phyloP scores from a whole-genome alignment of 2,329 filamentous ascomycete species.

The Aspergillaceae sp. region DNA sequence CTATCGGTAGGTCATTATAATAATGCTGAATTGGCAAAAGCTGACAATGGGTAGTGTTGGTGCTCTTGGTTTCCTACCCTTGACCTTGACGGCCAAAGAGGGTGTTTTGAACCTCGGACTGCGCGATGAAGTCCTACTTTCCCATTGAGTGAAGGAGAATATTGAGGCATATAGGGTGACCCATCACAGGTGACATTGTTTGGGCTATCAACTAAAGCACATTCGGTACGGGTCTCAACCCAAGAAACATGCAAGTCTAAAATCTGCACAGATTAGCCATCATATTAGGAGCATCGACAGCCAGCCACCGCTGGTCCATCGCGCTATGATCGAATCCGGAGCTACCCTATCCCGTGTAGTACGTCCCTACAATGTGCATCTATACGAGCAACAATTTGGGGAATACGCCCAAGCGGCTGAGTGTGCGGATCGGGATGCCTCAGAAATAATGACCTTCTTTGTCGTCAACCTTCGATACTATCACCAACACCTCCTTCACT shows the following conservation, averaged over 20 bases:
- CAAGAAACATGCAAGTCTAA: neutral
- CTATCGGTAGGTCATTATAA: conserved; percentile 22
- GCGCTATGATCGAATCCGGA: conserved; percentile 41
- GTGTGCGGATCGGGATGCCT: conserved; percentile 19
- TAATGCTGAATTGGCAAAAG: neutral
- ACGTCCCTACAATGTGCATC: conserved; percentile 30
- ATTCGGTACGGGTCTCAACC: conserved; percentile 31
- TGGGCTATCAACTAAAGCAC: conserved; percentile 35
- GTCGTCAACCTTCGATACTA: conserved; percentile 28
- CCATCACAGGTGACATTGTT: conserved; percentile 28
- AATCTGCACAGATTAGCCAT: conserved; percentile 51
- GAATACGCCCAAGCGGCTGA: conserved; percentile 32
- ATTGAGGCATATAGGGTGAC: conserved; percentile 18
- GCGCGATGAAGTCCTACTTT: conserved; percentile 28
- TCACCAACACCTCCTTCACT: conserved; percentile 34
- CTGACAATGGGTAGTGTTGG: conserved; percentile 22
- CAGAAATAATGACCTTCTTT: conserved; percentile 35
- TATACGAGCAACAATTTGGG: conserved; percentile 40
- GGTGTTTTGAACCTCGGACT: conserved; percentile 42
- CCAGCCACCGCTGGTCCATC: conserved; percentile 33
- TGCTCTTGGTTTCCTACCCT: conserved; percentile 58
- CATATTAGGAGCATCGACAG: conserved; percentile 49
- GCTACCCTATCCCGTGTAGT: conserved; percentile 41
- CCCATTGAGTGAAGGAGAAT: conserved; percentile 21
- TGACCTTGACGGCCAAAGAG: conserved; percentile 43